These are phyloP conservation scores for Chalciporus chontae DNA, from an alignment of 768 basidiomycete genomes.

Conservation along the genomic window DNA sequence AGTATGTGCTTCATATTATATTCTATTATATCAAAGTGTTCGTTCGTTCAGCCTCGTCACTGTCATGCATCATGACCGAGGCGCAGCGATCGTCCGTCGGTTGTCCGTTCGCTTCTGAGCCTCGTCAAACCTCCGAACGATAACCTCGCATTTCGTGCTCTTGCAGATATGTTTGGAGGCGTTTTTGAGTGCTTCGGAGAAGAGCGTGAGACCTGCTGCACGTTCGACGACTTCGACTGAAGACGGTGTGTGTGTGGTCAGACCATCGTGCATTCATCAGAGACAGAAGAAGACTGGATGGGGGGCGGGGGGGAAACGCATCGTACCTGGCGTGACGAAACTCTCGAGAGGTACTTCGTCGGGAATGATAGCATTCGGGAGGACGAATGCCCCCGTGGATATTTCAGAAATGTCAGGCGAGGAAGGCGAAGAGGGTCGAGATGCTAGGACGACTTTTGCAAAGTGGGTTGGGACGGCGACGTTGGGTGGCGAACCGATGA, in stretches of 20 bases:
- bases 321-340: slow-evolving; percentile 77
- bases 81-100: slow-evolving; percentile 52
- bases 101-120: slow-evolving; percentile 60
- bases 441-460: slow-evolving; percentile 88
- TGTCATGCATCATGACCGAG: slow-evolving; percentile 1
- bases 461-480: slow-evolving; percentile 96
- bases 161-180: slow-evolving; percentile 84
- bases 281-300: too few species aligned
- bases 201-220: slow-evolving; percentile 83
- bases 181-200: slow-evolving; percentile 75
- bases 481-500: slow-evolving; percentile 90
- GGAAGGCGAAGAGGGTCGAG: slow-evolving; percentile 69
- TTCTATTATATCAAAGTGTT: too few species aligned
- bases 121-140: slow-evolving; percentile 90
- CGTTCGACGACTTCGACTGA: slow-evolving; percentile 90
- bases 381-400: slow-evolving; percentile 88
- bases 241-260: too few species aligned
- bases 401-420: slow-evolving; percentile 71
- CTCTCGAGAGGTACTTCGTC: slow-evolving; percentile 76
- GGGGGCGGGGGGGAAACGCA: not conserved
- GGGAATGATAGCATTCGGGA: slow-evolving; percentile 91
- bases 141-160: slow-evolving; percentile 82
- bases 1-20: too few species aligned
- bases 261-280: too few species aligned
- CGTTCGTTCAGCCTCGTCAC: not conserved